Evolutionary conservation across 2,329 filamentous ascomycete species (phyloP), one percentile per base, ranked within the genome.

Genomic region (Orbilia quercus): DNA sequence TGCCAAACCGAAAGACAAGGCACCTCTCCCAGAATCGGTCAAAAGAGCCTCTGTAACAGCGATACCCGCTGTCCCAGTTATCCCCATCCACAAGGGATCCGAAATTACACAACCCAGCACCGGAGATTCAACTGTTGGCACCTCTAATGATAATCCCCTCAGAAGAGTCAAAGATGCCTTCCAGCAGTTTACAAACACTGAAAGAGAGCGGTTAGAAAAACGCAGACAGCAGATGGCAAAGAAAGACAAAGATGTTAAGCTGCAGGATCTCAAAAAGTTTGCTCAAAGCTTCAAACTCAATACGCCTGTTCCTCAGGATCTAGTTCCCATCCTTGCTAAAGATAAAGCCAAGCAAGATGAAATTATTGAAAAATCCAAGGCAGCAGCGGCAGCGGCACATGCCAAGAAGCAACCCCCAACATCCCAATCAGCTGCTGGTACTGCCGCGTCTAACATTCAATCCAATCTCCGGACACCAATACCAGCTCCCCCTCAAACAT

Each of bases 201-300:
- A 88, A 77, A 86, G 87, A 77, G 83, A 80, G 40, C 83, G 87
- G 48, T 82, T 80, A 74, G 85, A 81, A 76, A 89, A 88, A n/a
- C 77, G 77, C 44, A 75, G 75, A 9, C 67, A 76, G 12, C 74
- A 75, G 28, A 75, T 78, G 79, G 84, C 84, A 7, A 87, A 85
- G 79, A 85, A 85, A 70, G 95, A 98, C 80, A 96, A 96, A 80
- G 92, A 93, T 76, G 88, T 95, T 76, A 97, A 96, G 81, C 81
- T 99, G 74, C 96, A 91, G 71, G 95, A 99, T 81, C 82, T 99
- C 67, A 96, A 95, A 84, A 96, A 94, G 79, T 99, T 99, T 81
- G 92, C 95, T 0, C 87, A 89, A 77, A 95, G 87, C 79, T 99
- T 99, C 84, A 98, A 98, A 82, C 86, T 99, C 16, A 90, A 91